Evolutionary conservation across 352 stramenopile species (phyloP).

Genomic region (Phytophthora agathidicida): DNA sequence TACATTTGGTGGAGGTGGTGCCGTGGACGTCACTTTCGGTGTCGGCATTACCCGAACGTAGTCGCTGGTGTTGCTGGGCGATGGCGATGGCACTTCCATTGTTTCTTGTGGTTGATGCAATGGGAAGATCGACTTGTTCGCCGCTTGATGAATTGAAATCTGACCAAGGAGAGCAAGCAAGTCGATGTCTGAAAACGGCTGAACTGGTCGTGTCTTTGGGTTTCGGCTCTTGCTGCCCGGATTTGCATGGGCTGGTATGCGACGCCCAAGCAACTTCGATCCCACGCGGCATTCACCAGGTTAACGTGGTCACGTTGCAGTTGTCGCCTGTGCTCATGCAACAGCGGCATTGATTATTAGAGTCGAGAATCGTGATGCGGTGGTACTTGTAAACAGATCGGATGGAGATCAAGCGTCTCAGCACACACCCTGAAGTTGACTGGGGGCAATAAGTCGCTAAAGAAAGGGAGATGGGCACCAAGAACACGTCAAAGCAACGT

Average conservation of each 20-base stretch:
- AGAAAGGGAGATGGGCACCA: constrained; percentile 17
- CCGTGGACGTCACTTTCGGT: constrained; percentile 6
- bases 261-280: constrained; percentile 1
- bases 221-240: too few relatives aligned
- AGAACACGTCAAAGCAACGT: constrained; percentile 2
- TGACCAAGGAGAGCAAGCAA: constrained; percentile 6
- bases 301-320: constrained; percentile 1
- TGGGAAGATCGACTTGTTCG: constrained; percentile 5
- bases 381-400: constrained; percentile 4
- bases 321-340: background rate
- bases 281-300: too few relatives aligned
- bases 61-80: constrained; percentile 7
- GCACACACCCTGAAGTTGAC: constrained; percentile 16
- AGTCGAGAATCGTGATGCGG: constrained; percentile 25
- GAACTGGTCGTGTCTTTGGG: constrained; percentile 6
- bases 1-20: constrained; percentile 1
- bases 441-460: constrained; percentile 9
- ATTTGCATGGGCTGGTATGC: constrained; percentile 1
- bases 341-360: constrained; percentile 16
- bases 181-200: background rate
- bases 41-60: constrained; percentile 10
- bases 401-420: constrained; percentile 5
- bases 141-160: constrained; percentile 18
- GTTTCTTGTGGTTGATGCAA: background rate
- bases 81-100: constrained; percentile 18